Conservation (phyloP, 805 yeast species). For the Kodamaea neixiangensis region DNA sequence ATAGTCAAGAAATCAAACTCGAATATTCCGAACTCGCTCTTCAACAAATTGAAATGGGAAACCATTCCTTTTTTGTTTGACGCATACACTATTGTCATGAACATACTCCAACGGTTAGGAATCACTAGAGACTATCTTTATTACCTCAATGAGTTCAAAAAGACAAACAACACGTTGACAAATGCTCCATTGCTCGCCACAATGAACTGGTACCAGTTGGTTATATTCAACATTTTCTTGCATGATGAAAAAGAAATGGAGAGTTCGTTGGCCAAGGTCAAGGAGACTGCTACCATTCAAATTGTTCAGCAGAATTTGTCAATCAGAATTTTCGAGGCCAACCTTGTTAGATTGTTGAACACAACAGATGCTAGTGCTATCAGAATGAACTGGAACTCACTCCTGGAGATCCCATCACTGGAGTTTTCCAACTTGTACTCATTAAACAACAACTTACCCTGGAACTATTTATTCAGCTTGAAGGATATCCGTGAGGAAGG, state of each 20-base stretch:
- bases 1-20: conserved; percentile 43
- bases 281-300: background rate
- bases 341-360: background rate
- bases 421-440: background rate
- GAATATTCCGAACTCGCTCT: conserved; percentile 18
- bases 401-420: background rate
- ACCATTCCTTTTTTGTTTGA: conserved; percentile 35
- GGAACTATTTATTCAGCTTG: conserved; percentile 4
- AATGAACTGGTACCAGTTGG: conserved; percentile 8
- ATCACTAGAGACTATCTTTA: conserved; percentile 58
- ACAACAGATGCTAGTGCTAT: background rate
- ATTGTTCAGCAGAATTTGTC: background rate
- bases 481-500: background rate
- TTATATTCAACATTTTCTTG: conserved; percentile 9
- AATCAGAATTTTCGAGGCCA: background rate
- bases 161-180: conserved; percentile 26
- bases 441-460: background rate
- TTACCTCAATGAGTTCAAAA: conserved; percentile 52
- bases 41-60: conserved; percentile 35
- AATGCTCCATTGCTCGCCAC: conserved; percentile 7
- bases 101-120: conserved; percentile 50
- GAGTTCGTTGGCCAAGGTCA: background rate
- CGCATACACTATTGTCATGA: conserved; percentile 42
- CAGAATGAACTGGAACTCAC: background rate
- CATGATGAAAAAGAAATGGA: conserved; percentile 7